A percentile compares a stretch with the other conserved stretches of the same genome.
Evolutionary conservation across 306 rosid species (phyloP).

Genomic region (Echinosophora koreensis): DNA sequence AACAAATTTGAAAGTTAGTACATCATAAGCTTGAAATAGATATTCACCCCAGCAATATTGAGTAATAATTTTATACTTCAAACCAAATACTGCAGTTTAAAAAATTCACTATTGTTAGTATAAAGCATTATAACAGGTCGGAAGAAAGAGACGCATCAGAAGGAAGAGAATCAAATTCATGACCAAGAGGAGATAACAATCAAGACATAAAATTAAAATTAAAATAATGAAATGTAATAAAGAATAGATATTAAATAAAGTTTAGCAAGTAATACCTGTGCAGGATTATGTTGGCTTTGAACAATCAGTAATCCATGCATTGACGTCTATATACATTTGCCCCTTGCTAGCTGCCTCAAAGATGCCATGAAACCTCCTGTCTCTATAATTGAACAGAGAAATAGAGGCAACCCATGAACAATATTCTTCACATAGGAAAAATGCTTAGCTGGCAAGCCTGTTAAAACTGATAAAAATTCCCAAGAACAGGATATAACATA

Average conservation of each 20-base stretch:
- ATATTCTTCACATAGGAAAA: conserved; percentile 81
- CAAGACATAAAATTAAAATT: no score
- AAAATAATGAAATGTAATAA: no score
- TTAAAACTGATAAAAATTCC: conserved; percentile 29
- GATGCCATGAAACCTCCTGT: conserved; percentile 81
- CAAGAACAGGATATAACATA: conserved; percentile 33
- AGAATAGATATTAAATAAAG: conserved; percentile 6
- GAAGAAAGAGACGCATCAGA: no score
- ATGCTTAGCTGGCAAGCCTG: conserved; percentile 80
- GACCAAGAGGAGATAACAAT: no score
- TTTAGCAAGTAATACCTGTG: conserved; percentile 66
- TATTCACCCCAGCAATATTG: no score
- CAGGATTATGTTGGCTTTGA: conserved; percentile 77
- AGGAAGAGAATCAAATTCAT: no score
- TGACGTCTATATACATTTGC: conserved; percentile 73
- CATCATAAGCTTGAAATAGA: no score
- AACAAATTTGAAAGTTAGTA: no score
- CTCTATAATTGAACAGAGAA: conserved; percentile 86
- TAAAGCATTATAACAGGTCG: no score
- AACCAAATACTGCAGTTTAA: no score
- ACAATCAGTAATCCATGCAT: conserved; percentile 79
- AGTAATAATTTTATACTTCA: no score
- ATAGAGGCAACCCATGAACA: conserved; percentile 79
- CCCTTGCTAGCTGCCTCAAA: conserved; percentile 84
- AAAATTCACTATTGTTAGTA: no score